Evolutionary conservation across 176 grass and related monocot species (phyloP), one percentile per base, ranked within the genome.

Genomic region (Oryza brachyantha): DNA sequence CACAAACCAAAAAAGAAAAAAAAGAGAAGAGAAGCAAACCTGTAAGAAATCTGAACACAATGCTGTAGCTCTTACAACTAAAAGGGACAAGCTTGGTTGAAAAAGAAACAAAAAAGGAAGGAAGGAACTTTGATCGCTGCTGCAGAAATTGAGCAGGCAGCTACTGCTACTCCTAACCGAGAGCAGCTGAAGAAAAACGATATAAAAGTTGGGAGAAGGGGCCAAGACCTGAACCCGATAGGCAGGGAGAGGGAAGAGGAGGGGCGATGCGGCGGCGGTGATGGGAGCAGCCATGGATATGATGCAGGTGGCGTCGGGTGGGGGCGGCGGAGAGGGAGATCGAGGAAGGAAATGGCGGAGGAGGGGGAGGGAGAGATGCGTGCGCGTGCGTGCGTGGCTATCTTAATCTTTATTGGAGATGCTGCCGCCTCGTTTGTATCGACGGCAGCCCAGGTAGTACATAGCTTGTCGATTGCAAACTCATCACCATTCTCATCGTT

Each of bases 251-350:
- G n/a, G n/a, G n/a, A n/a, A n/a, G 35, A 35, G 52, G 52, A 54
- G 26, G 63, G 86, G 26, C 50, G 76, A 69, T 79, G 54, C 32
- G 12, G 64, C 52, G 61, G 75, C 37, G 74, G 75, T 28, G 59
- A 80, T 0, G 62, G 63, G 75, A 48, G 81, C 35, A 29, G 64
- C 57, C 86, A 88, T 88, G 62, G 62, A 57, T 41, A 55, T n/a
- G n/a, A n/a, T n/a, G n/a, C n/a, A n/a, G n/a, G n/a, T n/a, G n/a
- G n/a, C n/a, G n/a, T n/a, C n/a, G n/a, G n/a, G n/a, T n/a, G n/a
- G 45, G 13, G 5, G 50, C 5, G 57, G 38, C 21, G 2, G 54
- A 36, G 35, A 83, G 73, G n/a, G n/a, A n/a, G n/a, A n/a, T n/a
- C n/a, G n/a, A n/a, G n/a, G n/a, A n/a, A n/a, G n/a, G n/a, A n/a